A percentile compares a stretch with the other conserved stretches of the same genome.
These are phyloP conservation scores for Apiotrichum montevideense DNA, from an alignment of 1,284 basidiomycete species.

Conservation along the genomic window DNA sequence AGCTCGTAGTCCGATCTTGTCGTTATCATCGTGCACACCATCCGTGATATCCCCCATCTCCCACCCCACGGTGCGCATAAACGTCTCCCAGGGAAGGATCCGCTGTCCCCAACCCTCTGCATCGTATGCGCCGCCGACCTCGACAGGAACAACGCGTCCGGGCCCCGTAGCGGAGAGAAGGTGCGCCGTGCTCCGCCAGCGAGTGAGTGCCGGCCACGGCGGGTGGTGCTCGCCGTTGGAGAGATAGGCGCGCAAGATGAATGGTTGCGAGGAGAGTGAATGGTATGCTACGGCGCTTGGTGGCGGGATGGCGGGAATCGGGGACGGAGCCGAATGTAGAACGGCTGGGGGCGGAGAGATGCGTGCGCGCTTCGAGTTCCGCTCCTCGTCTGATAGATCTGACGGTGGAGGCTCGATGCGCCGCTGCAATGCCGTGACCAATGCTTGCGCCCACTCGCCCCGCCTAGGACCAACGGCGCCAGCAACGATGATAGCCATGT, in stretches of 20 bases:
- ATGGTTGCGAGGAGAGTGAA: constrained; percentile 53
- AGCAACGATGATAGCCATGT: constrained; percentile 75
- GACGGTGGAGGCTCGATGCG: no score
- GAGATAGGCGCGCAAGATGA: constrained; percentile 60
- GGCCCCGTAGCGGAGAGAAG: constrained; percentile 62
- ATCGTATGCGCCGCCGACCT: constrained; percentile 80
- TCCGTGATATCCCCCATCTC: constrained; percentile 21
- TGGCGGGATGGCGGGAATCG: constrained; percentile 47
- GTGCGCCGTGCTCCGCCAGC: constrained; percentile 66
- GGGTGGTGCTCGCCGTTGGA: constrained; percentile 64
- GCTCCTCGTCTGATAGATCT: no score
- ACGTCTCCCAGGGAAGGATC: constrained; percentile 70
- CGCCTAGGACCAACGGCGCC: constrained; percentile 64
- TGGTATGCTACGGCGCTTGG: constrained; percentile 57
- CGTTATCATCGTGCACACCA: not conserved
- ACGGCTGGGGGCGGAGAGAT: not conserved
- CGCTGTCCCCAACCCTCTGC: constrained; percentile 72
- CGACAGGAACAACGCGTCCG: constrained; percentile 81
- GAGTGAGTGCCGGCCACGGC: constrained; percentile 49
- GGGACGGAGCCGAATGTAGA: constrained; percentile 16
- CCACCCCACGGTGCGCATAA: constrained; percentile 57
- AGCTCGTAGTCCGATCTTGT: no score
- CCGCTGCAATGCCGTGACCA: constrained; percentile 51
- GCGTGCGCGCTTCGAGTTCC: no score
- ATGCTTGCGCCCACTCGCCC: constrained; percentile 56